Evolutionary conservation across 805 yeast species (phyloP).

Genomic region (Yarrowia phangngaensis): DNA sequence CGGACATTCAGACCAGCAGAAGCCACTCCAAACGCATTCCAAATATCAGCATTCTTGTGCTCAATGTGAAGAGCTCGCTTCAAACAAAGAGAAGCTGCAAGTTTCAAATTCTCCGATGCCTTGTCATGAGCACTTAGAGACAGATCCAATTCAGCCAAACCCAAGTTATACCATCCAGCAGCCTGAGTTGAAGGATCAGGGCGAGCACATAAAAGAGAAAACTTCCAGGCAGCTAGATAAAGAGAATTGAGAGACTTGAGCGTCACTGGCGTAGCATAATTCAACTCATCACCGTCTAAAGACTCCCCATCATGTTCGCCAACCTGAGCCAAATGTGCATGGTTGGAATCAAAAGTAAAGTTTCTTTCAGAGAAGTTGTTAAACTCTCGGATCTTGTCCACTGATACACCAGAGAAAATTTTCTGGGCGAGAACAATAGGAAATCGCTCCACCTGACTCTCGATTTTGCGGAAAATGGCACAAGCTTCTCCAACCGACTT

Average conservation of each 20-base stretch:
- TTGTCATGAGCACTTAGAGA: constrained; percentile 38
- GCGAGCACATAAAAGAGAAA: constrained; percentile 25
- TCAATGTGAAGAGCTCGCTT: constrained; percentile 71
- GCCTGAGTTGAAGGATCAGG: constrained; percentile 39
- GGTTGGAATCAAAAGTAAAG: constrained; percentile 21
- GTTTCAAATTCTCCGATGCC: constrained; percentile 34
- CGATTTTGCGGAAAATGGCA: constrained; percentile 51
- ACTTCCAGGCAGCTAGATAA: constrained; percentile 19
- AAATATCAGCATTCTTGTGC: constrained; percentile 61
- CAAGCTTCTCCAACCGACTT: constrained; percentile 56
- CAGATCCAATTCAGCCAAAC: constrained; percentile 56
- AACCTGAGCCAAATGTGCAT: constrained; percentile 4
- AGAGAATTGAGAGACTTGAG: neutral
- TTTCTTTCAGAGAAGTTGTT: constrained; percentile 19
- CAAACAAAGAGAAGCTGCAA: constrained; percentile 53
- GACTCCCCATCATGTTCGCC: constrained; percentile 5
- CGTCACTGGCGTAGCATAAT: neutral
- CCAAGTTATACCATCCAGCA: constrained; percentile 60
- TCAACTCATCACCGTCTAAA: constrained; percentile 2
- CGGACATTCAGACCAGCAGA: constrained; percentile 59
- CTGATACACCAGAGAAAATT: constrained; percentile 30
- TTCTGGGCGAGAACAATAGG: constrained; percentile 44
- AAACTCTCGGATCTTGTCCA: constrained; percentile 6
- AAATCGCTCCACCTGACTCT: constrained; percentile 48
- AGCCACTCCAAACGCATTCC: constrained; percentile 82